These are phyloP conservation scores for Diaporthe aspalathi DNA, from an alignment of 2,329 filamentous ascomycete species.

Conservation along the genomic window DNA sequence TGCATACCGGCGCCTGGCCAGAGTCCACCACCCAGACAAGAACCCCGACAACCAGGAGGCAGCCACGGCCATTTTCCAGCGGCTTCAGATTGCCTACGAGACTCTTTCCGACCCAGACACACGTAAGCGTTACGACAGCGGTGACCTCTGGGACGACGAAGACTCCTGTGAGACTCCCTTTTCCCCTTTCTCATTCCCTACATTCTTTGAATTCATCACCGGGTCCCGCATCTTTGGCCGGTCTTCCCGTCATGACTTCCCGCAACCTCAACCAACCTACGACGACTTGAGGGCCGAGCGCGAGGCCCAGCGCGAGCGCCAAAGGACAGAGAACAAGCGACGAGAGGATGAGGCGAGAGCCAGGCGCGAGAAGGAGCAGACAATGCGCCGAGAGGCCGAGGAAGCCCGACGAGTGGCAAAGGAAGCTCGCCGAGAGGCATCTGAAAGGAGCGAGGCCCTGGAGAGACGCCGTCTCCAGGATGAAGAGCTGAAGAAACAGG, in stretches of 20 bases:
- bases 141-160: neutral
- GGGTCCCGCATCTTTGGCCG: neutral
- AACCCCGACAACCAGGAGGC: conserved; percentile 41
- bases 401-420: neutral
- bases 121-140: conserved; percentile 42
- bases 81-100: conserved; percentile 44
- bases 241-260: neutral
- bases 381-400: neutral
- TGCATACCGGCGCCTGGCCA: conserved; percentile 43
- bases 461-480: neutral
- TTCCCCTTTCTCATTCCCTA: neutral
- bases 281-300: neutral
- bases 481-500: conserved; percentile 35
- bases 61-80: conserved; percentile 44
- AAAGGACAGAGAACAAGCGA: neutral
- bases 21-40: conserved; percentile 45
- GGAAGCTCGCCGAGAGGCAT: neutral
- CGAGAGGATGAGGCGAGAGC: neutral
- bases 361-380: neutral
- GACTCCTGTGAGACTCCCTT: too few relatives aligned
- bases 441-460: neutral
- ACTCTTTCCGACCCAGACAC: conserved; percentile 41
- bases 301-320: neutral
- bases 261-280: neutral
- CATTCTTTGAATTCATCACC: neutral